Percentiles rank a stretch among this genome's conserved stretches.
These are phyloP conservation scores for Sarocladiaceae sp. DNA, from an alignment of 2,329 filamentous ascomycete species.

Conservation along the genomic window DNA sequence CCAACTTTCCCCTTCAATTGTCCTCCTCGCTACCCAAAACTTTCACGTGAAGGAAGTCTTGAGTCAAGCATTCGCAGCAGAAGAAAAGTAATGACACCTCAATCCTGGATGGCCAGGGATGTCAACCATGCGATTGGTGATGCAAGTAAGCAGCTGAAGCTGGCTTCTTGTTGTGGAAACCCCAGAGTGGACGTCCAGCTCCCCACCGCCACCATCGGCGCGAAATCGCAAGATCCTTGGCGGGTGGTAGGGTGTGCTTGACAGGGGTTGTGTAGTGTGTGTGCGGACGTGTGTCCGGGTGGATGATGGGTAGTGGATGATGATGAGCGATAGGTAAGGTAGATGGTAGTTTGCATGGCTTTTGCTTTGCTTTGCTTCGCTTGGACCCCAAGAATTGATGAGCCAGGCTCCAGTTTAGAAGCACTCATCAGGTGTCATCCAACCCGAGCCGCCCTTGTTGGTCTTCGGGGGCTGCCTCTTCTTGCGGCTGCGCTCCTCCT, in stretches of 20 bases:
- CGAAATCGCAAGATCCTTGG: slow-evolving; percentile 1
- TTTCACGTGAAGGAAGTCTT: neutral
- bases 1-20: too few species aligned
- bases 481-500: slow-evolving; percentile 36
- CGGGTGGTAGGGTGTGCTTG: too few species aligned
- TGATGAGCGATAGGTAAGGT: too few species aligned
- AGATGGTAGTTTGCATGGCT: too few species aligned
- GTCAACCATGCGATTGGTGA: neutral
- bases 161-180: neutral
- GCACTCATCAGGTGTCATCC: slow-evolving; percentile 7
- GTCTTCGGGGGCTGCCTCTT: slow-evolving; percentile 33
- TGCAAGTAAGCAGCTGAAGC: neutral
- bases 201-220: slow-evolving; percentile 7
- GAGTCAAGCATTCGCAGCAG: neutral
- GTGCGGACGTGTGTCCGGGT: too few species aligned
- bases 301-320: too few species aligned
- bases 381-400: too few species aligned
- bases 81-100: neutral
- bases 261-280: too few species aligned
- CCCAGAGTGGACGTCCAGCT: neutral
- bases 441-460: slow-evolving; percentile 14
- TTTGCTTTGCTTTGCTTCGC: too few species aligned
- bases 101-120: neutral
- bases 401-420: neutral
- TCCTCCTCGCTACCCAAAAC: neutral